These are phyloP conservation scores for Mucor irregularis DNA, from an alignment of 371 early-diverging fungal species.

Conservation along the genomic window DNA sequence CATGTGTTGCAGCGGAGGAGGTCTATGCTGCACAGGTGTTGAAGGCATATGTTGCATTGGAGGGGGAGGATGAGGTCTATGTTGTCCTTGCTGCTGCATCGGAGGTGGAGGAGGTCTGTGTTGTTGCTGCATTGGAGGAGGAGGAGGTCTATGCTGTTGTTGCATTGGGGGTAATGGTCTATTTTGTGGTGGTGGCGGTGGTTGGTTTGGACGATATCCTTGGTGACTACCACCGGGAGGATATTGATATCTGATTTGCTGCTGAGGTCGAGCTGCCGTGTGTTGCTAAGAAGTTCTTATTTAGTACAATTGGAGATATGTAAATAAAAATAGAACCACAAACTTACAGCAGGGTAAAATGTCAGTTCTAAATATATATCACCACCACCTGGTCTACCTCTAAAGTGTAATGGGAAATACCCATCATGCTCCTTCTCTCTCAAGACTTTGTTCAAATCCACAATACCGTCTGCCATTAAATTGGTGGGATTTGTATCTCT, in stretches of 20 bases:
- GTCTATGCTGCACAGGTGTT: neutral
- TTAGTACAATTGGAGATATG: neutral
- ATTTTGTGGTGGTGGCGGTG: neutral
- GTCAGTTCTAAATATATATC: slow-evolving; percentile 41
- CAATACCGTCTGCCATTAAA: slow-evolving; percentile 26
- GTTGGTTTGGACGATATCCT: neutral
- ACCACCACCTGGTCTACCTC: slow-evolving; percentile 21
- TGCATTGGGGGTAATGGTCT: neutral
- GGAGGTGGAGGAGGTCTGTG: slow-evolving; percentile 7
- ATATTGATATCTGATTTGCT: slow-evolving; percentile 23
- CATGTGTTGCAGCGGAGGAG: neutral
- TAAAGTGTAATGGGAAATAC: slow-evolving; percentile 22
- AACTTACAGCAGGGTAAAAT: slow-evolving; percentile 35
- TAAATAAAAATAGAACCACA: neutral
- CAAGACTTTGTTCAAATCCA: slow-evolving; percentile 33
- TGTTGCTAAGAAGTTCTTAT: slow-evolving; percentile 11
- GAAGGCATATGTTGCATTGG: neutral
- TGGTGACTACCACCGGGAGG: slow-evolving; percentile 7
- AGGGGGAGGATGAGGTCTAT: slow-evolving; percentile 1
- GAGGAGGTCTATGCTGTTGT: neutral
- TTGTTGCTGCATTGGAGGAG: neutral
- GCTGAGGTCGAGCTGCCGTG: slow-evolving; percentile 11
- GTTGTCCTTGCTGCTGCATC: slow-evolving; percentile 1
- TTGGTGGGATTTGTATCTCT: slow-evolving; percentile 24
- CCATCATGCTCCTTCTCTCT: slow-evolving; percentile 34